Evolutionary conservation across 495 filamentous ascomycete species (phyloP).

Genomic region (Lophiotrema nucula): DNA sequence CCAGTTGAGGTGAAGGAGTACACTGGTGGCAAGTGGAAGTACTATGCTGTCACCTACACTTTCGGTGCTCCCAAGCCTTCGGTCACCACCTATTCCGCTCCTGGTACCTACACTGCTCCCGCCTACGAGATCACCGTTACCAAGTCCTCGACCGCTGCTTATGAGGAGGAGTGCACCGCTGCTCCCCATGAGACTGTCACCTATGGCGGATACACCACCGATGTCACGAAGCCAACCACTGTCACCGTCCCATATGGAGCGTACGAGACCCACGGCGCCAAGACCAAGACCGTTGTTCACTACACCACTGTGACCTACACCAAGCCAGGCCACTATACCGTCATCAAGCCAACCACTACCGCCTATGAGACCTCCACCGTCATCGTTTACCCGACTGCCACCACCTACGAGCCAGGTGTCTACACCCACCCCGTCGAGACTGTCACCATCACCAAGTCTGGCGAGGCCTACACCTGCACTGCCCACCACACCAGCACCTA

Average conservation of each 20-base stretch:
- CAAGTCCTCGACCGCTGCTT: constrained; percentile 5
- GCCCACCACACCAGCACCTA: background rate
- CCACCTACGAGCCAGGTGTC: constrained; percentile 10
- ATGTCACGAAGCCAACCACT: constrained; percentile 11
- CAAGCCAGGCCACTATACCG: constrained; percentile 9
- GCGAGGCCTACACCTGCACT: constrained; percentile 23
- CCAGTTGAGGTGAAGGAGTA: constrained; percentile 19
- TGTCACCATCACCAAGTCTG: constrained; percentile 24
- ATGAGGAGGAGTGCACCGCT: constrained; percentile 5
- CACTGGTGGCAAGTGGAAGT: constrained; percentile 10
- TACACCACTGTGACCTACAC: constrained; percentile 12
- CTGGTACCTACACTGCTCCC: constrained; percentile 22
- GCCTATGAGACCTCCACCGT: background rate
- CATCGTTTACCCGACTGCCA: constrained; percentile 12
- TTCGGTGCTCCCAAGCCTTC: constrained; percentile 15
- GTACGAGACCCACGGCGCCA: constrained; percentile 7
- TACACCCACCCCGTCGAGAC: constrained; percentile 22
- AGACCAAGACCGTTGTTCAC: constrained; percentile 13
- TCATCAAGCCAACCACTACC: constrained; percentile 23
- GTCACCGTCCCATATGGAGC: constrained; percentile 15
- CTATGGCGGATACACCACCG: constrained; percentile 12
- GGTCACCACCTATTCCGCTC: constrained; percentile 7
- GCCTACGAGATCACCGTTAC: constrained; percentile 12
- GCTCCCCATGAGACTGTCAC: constrained; percentile 4
- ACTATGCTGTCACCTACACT: constrained; percentile 6